Conservation (phyloP, 1,139 yeast species). For the Hyphopichia burtonii region DNA sequence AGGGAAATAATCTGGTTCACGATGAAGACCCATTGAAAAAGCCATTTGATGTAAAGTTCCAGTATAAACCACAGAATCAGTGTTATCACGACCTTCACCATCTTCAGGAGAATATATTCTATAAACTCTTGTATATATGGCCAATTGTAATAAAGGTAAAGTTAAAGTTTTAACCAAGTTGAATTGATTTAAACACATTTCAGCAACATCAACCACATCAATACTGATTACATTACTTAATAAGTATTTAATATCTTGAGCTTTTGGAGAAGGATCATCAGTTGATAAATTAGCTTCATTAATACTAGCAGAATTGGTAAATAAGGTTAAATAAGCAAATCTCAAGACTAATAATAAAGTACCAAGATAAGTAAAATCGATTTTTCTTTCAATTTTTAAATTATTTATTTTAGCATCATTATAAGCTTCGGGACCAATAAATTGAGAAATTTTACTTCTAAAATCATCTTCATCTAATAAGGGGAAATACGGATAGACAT, state of each 20-base stretch:
- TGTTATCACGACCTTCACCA: slow-evolving; percentile 16
- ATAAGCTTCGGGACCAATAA: slow-evolving; percentile 23
- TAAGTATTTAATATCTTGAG: slow-evolving; percentile 17
- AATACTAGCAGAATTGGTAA: slow-evolving; percentile 14
- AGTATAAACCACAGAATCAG: slow-evolving; percentile 39
- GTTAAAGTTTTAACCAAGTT: slow-evolving; percentile 38
- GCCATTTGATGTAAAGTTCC: slow-evolving; percentile 47
- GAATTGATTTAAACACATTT: slow-evolving; percentile 26
- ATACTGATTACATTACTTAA: slow-evolving; percentile 30
- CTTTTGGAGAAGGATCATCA: slow-evolving; percentile 8
- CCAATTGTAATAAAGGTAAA: slow-evolving; percentile 42
- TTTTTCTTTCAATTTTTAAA: slow-evolving; percentile 12
- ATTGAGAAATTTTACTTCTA: slow-evolving; percentile 12
- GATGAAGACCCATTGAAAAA: slow-evolving; percentile 44
- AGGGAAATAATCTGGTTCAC: slow-evolving; percentile 37
- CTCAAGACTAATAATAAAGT: slow-evolving; percentile 19
- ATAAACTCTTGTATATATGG: slow-evolving; percentile 19
- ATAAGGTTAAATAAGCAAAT: slow-evolving; percentile 21
- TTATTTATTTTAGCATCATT: slow-evolving; percentile 11
- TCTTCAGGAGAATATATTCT: slow-evolving; percentile 21
- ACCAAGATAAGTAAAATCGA: slow-evolving; percentile 18
- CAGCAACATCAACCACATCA: slow-evolving; percentile 25
- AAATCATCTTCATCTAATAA: slow-evolving; percentile 40
- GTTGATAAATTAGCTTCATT: slow-evolving; percentile 38
- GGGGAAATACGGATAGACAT: slow-evolving; percentile 47